Conservation (phyloP, 345 rosid species). For the Brassica incana region DNA sequence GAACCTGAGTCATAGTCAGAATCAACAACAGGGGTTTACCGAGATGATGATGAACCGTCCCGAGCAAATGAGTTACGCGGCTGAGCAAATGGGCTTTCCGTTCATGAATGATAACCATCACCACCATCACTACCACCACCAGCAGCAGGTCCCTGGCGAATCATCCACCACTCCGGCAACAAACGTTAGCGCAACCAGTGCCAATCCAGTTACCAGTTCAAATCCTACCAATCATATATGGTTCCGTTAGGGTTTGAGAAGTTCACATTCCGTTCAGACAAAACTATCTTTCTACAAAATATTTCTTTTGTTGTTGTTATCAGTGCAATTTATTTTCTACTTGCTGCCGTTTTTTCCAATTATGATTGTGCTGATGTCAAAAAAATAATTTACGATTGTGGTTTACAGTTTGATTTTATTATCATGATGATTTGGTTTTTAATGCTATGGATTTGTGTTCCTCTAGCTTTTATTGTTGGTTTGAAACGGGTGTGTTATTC, state of each 20-base stretch:
- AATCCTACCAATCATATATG: conserved; percentile 2
- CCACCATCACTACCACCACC: not conserved
- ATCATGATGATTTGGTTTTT: not conserved
- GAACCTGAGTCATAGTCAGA: not conserved
- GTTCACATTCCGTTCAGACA: not conserved
- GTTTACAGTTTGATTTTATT: not conserved
- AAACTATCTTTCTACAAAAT: not conserved
- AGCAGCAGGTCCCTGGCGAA: not conserved
- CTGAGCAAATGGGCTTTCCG: not conserved
- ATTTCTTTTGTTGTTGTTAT: not conserved
- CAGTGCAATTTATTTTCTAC: not conserved
- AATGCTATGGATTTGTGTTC: not conserved
- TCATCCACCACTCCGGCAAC: not conserved
- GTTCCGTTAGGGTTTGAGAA: not conserved
- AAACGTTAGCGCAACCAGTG: not conserved
- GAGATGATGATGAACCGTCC: not conserved
- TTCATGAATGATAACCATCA: conserved; percentile 7
- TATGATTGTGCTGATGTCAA: not conserved
- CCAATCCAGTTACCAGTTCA: not conserved
- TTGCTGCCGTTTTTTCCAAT: not conserved
- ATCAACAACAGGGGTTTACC: not conserved
- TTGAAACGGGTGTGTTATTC: not conserved
- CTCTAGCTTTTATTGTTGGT: not conserved
- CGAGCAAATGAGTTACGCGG: not conserved
- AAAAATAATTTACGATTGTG: not conserved